These are phyloP conservation scores for Withania somnifera DNA, from an alignment of 305 asterid genomes.

Conservation along the genomic window DNA sequence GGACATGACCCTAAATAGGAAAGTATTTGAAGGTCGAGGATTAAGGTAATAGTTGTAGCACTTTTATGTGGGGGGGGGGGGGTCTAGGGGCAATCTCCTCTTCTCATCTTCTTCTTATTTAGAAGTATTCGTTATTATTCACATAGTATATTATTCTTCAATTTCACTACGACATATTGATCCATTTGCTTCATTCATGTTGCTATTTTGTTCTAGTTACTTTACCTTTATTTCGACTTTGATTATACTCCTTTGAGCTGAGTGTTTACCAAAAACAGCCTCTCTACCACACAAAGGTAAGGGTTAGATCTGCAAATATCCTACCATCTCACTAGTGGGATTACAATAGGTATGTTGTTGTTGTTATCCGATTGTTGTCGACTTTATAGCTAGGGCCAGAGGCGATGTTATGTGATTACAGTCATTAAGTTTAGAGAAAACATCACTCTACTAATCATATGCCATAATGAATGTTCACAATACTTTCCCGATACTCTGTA, in stretches of 20 bases:
- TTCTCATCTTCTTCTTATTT: neutral
- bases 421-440: neutral
- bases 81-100: neutral
- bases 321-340: neutral
- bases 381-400: neutral
- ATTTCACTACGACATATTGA: neutral
- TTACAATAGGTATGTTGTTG: neutral
- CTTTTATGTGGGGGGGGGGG: neutral
- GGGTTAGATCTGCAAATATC: neutral
- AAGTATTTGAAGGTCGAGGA: neutral
- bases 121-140: neutral
- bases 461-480: neutral
- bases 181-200: neutral
- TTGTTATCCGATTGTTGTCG: neutral
- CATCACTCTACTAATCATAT: neutral
- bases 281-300: neutral
- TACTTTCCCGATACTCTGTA: neutral
- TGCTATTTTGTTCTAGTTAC: neutral
- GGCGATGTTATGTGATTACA: neutral
- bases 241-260: neutral
- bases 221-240: neutral
- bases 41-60: neutral
- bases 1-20: neutral
- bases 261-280: neutral
- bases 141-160: neutral